Base-by-base conservation (phyloP, 2,329 filamentous ascomycete species). In the Diaporthe vaccinii region DNA sequence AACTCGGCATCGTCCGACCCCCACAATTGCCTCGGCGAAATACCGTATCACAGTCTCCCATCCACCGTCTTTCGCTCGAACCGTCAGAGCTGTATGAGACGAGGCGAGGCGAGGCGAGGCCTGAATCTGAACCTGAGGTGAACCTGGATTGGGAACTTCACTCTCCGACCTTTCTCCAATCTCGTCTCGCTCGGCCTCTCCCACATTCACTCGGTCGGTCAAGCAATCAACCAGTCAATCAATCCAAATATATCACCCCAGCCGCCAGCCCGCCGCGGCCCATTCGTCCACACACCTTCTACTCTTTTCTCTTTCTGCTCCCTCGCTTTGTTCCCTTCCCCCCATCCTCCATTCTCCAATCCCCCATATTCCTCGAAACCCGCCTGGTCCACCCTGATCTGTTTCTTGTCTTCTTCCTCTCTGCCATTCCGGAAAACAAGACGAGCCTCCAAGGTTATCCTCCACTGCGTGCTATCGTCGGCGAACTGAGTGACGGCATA, bases 11-110 rank as follows among this genome's bases (percentile, higher is more conserved):
- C 65, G 34, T 67, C 62, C 72, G n/a, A 46, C 57, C 65, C 65
- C 67, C 57, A 72, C 73, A 62, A 62, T 62, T 44, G 41, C 68
- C 73, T 75, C 68, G 68, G 67, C 68, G 68, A 69, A 69, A 69
- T 69, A 69, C 65, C 65, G 65, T 69, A 69, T 69, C 65, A 69
- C 34, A 31, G n/a, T 51, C 34, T 69, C 49, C 65, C 49, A 69
- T 55, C 65, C 55, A 53, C 65, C 65, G 34, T 69, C 46, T 8
- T 31, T 55, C 5, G 46, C 65, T 69, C 65, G n/a, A 69, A 53
- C 49, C 28, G 31, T 49, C 62, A 53, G 31, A 25, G 62, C 46
- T 46, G 39, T 31, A 62, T 59, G 34, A 59, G 57, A 39, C 59
- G 62, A 68, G 62, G 62, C 31, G 31, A 68, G 65, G 22, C 65